phyloP scores from a whole-genome alignment of 805 yeast genomes.

The Saccharomycopsis guyanensis region DNA sequence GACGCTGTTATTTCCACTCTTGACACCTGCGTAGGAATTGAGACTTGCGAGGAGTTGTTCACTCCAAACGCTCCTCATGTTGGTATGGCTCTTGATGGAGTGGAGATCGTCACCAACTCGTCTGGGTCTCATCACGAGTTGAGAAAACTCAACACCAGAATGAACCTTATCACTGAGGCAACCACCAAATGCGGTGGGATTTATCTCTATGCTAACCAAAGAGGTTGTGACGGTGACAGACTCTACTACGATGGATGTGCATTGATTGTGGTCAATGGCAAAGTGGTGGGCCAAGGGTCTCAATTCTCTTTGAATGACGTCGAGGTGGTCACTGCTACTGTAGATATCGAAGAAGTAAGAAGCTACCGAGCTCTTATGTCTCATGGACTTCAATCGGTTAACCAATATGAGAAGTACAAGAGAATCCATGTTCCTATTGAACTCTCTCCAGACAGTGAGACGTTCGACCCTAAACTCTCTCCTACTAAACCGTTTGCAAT shows the following conservation, averaged over 20 bases:
- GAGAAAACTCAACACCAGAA: constrained; percentile 77
- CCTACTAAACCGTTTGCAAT: constrained; percentile 50
- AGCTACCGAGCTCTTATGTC: constrained; percentile 68
- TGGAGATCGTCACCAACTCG: constrained; percentile 93
- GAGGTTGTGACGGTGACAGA: constrained; percentile 98
- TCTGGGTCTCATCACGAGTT: constrained; percentile 98
- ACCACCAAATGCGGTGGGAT: constrained; percentile 96
- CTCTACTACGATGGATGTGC: constrained; percentile 97
- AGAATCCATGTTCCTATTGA: constrained; percentile 58
- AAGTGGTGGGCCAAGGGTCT: constrained; percentile 84
- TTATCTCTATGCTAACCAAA: constrained; percentile 87
- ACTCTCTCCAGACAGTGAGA: constrained; percentile 49
- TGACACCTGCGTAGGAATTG: constrained; percentile 92
- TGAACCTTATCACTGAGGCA: constrained; percentile 82
- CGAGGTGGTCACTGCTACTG: constrained; percentile 92
- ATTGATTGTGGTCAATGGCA: constrained; percentile 84
- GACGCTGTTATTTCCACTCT: constrained; percentile 80
- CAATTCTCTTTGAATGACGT: constrained; percentile 89
- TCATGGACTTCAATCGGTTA: constrained; percentile 60
- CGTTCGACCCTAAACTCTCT: constrained; percentile 51
- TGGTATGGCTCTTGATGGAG: constrained; percentile 87
- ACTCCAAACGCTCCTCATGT: constrained; percentile 96
- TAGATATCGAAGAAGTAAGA: constrained; percentile 87
- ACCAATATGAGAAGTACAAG: constrained; percentile 30
- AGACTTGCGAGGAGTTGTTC: constrained; percentile 95